Evolutionary conservation across 1,284 basidiomycete genomes (phyloP).

Genomic region (Rhodotorula glutinis): DNA sequence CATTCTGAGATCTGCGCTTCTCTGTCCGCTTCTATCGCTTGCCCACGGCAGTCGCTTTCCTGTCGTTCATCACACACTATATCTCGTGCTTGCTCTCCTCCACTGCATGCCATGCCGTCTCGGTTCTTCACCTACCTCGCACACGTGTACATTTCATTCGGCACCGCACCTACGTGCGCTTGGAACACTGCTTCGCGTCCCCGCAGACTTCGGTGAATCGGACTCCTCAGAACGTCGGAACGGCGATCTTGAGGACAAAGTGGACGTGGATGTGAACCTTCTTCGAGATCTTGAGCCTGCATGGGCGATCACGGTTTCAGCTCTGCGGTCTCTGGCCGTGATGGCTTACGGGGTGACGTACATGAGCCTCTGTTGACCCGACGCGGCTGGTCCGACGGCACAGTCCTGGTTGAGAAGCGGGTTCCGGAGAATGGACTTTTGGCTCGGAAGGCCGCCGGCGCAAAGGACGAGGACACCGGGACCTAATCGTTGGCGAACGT

Average conservation of each 20-base stretch:
- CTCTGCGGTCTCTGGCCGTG: too few species aligned
- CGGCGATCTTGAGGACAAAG: not conserved
- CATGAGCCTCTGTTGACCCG: not conserved
- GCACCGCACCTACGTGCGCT: too few species aligned
- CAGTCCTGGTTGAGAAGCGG: not conserved
- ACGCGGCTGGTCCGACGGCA: not conserved
- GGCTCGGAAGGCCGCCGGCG: not conserved
- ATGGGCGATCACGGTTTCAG: too few species aligned
- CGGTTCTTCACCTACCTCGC: too few species aligned
- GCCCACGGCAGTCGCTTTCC: too few species aligned
- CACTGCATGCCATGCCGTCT: too few species aligned
- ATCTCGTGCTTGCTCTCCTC: too few species aligned
- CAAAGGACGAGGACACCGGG: constrained; percentile 1
- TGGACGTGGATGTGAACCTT: constrained; percentile 1
- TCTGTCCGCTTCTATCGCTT: not conserved
- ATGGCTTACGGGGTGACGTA: too few species aligned
- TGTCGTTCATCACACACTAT: too few species aligned
- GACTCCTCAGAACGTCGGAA: not conserved
- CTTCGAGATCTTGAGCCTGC: not conserved
- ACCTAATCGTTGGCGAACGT: not conserved
- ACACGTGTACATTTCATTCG: too few species aligned
- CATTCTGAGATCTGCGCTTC: not conserved
- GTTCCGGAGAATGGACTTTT: not conserved
- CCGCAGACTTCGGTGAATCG: too few species aligned
- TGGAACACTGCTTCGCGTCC: too few species aligned